Percentiles rank a stretch among this genome's conserved stretches.
Conservation (phyloP, 345 rosid genomes). For the Citrus unshiu region DNA sequence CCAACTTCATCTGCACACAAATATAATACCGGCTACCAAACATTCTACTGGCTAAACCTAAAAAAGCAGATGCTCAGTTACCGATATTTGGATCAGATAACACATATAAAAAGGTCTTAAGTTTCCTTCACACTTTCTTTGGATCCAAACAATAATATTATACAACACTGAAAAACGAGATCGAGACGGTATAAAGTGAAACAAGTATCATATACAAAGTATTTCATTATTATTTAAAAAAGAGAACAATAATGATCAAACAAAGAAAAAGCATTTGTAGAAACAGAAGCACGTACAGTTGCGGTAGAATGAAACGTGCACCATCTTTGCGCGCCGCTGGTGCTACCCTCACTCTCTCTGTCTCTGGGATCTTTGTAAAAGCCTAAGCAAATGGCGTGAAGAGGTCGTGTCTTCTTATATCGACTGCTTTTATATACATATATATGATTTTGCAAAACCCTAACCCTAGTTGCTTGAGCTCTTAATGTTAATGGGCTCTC, state of each 20-base stretch:
- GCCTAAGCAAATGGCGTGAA: too few species aligned
- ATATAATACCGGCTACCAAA: neutral
- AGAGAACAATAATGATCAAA: neutral
- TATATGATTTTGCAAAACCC: constrained; percentile 5
- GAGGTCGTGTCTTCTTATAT: neutral
- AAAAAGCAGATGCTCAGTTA: neutral
- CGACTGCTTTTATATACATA: too few species aligned
- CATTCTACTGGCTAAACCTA: neutral
- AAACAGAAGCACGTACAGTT: constrained; percentile 2
- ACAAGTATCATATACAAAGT: neutral
- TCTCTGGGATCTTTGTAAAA: neutral
- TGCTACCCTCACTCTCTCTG: neutral
- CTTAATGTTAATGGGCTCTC: neutral
- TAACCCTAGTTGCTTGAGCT: neutral
- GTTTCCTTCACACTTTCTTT: neutral
- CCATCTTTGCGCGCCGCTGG: constrained; percentile 4
- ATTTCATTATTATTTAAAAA: neutral
- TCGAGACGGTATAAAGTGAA: neutral
- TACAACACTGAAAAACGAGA: neutral
- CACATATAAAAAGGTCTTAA: neutral
- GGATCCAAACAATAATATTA: neutral
- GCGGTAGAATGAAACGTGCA: constrained; percentile 16
- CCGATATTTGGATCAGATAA: neutral
- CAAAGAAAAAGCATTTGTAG: neutral
- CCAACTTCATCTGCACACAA: too few species aligned